Evolutionary conservation across 148 eudicot species (phyloP), one percentile per base, ranked within the genome.

Genomic region (Fagopyrum esculentum): DNA sequence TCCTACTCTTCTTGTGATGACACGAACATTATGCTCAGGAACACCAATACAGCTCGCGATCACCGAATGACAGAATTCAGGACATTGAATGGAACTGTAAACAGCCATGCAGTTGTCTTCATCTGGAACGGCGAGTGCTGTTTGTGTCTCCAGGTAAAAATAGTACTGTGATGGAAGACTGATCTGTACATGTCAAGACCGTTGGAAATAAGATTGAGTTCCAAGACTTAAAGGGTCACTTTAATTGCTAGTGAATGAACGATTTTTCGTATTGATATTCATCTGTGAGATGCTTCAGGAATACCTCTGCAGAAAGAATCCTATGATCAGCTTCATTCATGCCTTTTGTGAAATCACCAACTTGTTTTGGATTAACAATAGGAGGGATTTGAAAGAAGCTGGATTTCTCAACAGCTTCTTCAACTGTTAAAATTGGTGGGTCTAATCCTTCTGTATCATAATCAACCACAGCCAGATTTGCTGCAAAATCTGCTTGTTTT

Each of bases 271-370:
- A n/a, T 55, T 48, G 2, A 2, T 9, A 49, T 49, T 35, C 40
- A 35, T 35, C 40, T 35, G 40, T 35, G 40, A 35, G 40, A 22
- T 22, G 26, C 26, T 22, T 22, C 54, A 50, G 9, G 19, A 68
- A 77, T 83, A 95, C 99, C 96, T 95, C 82, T 16, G 98, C 86
- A 35, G 88, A 86, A 59, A 85, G 82, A 77, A 94, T 92, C 83
- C 84, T 88, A 84, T 86, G 96, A 74, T 95, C 96, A 74, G 99
- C 96, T 84, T 87, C 90, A 72, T 85, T 85, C 99, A 95, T 95
- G 79, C 99, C 99, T 75, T 87, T 86, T 2, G 85, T 75, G 66
- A 89, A 86, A 78, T 95, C 96, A 75, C 97, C 99, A 44, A 95
- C 86, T 30, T 80, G 88, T 57, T 79, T 52, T 10, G 99, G 96